Conservation (phyloP, 2,329 filamentous ascomycete species). For the Magnaporthiopsis incrustans region DNA sequence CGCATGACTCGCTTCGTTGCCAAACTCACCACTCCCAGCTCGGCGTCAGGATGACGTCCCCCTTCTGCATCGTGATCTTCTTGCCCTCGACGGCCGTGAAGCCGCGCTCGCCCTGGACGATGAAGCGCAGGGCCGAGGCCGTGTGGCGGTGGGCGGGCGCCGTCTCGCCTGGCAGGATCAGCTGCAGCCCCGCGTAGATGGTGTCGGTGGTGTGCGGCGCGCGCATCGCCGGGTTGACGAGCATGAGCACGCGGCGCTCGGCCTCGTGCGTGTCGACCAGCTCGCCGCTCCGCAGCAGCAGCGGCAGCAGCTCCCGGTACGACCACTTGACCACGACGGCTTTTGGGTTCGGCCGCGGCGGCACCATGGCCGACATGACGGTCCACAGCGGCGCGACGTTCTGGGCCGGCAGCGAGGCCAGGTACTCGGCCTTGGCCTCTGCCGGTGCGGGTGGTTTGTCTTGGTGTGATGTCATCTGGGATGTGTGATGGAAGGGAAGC, state of each 20-base stretch:
- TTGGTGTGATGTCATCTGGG: background rate
- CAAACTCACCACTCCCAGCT: conserved; percentile 41
- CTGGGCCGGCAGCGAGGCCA: conserved; percentile 1
- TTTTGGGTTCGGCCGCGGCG: conserved; percentile 4
- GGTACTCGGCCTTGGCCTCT: conserved; percentile 1
- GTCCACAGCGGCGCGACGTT: conserved; percentile 7
- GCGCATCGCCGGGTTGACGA: conserved; percentile 18
- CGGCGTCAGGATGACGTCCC: conserved; percentile 50
- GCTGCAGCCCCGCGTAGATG: conserved; percentile 47
- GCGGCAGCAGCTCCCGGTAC: conserved; percentile 17
- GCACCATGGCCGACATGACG: conserved; percentile 9
- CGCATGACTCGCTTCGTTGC: too few species aligned
- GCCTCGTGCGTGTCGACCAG: conserved; percentile 19
- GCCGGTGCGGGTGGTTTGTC: background rate
- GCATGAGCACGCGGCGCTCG: conserved; percentile 23
- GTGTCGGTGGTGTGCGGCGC: conserved; percentile 49
- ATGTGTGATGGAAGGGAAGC: background rate
- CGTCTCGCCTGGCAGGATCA: conserved; percentile 47
- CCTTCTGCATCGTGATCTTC: conserved; percentile 40
- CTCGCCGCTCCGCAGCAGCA: conserved; percentile 17
- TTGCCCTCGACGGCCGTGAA: conserved; percentile 50
- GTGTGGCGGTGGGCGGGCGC: conserved; percentile 48
- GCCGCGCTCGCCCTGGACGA: conserved; percentile 45
- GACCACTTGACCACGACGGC: conserved; percentile 13
- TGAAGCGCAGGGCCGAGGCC: conserved; percentile 49